Base-by-base conservation (phyloP, 495 filamentous ascomycete genomes). In the Chaetomidium leptoderma region DNA sequence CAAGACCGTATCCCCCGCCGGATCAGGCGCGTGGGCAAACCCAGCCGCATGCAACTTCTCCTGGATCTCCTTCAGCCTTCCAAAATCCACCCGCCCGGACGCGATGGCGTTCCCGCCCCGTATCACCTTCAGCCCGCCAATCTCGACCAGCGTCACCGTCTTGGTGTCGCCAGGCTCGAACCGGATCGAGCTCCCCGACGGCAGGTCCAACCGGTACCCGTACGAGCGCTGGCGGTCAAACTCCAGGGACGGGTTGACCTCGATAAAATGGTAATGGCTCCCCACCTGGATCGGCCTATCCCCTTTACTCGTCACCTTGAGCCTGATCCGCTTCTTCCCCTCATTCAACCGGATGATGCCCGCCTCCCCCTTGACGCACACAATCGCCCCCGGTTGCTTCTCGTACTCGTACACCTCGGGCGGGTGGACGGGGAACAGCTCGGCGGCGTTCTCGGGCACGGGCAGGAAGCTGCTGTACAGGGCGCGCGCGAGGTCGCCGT, bases 211-310 rank as follows among this genome's bases (percentile, higher is more conserved):
- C 11, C 92, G 82, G 70, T 80, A 96, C 3, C 93, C 93, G 63
- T 92, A 92, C 1, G 92, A 80, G 48, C 83, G 82, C 27, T 83
- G 70, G n/a, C 93, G 88, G 70, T 98, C 93, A 70, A 98, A 98
- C 66, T 89, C 83, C 53, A 98, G 77, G 70, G 87, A 83, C 21
- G 92, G 89, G 68, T 98, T 98, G 21, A 84, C 87, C 76, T 98
- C 93, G 65, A 96, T 82, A 70, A 98, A 91, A 73, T 97, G 92
- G 72, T 97, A 98, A 70, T 98, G 93, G 55, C 90, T 95, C 19
- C 93, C 93, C 57, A 91, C 87, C 81, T 95, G 92, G 60, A 97
- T 86, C 13, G 93, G 92, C 33, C 93, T 76, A 73, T 97, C 95
- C 3, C 93, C 95, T 57, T 84, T 90, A 68, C 88, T 96, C 59